phyloP scores from a whole-genome alignment of 73 alveolate genomes.

The Paramecium sonneborni region DNA sequence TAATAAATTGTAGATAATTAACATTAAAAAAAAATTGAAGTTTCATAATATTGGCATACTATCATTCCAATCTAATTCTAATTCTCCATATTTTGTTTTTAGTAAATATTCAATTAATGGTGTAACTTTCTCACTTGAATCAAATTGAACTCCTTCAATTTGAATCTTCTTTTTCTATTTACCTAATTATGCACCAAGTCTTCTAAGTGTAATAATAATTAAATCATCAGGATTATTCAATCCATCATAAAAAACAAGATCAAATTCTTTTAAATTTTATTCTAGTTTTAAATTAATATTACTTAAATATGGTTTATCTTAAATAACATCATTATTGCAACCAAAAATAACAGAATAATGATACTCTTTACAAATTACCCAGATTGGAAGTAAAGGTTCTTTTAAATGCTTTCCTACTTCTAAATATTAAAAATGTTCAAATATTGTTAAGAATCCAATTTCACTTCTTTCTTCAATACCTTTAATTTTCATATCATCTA shows the following conservation, averaged over 20 bases:
- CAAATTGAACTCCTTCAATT: constrained; percentile 9
- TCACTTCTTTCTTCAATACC: constrained; percentile 73
- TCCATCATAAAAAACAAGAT: constrained; percentile 75
- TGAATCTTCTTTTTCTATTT: constrained; percentile 24
- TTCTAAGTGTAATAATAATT: constrained; percentile 66
- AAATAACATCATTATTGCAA: constrained; percentile 61
- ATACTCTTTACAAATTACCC: constrained; percentile 78
- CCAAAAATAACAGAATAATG: constrained; percentile 77
- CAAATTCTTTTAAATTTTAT: constrained; percentile 61
- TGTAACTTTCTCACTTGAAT: constrained; percentile 38
- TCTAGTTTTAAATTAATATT: background rate
- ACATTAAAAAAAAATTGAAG: constrained; percentile 8
- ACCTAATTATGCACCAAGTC: constrained; percentile 62
- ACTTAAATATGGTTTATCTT: constrained; percentile 11
- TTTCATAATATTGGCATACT: constrained; percentile 64
- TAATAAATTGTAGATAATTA: constrained; percentile 7
- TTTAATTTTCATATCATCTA: constrained; percentile 69
- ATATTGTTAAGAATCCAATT: constrained; percentile 74
- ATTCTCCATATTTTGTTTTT: constrained; percentile 66
- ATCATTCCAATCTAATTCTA: constrained; percentile 68
- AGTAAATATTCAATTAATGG: constrained; percentile 75
- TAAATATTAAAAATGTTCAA: constrained; percentile 74
- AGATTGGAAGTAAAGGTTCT: constrained; percentile 74
- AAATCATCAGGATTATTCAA: constrained; percentile 71
- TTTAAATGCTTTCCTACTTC: constrained; percentile 71